These are phyloP conservation scores for Mycena haematopus DNA, from an alignment of 768 basidiomycete genomes.

Conservation along the genomic window DNA sequence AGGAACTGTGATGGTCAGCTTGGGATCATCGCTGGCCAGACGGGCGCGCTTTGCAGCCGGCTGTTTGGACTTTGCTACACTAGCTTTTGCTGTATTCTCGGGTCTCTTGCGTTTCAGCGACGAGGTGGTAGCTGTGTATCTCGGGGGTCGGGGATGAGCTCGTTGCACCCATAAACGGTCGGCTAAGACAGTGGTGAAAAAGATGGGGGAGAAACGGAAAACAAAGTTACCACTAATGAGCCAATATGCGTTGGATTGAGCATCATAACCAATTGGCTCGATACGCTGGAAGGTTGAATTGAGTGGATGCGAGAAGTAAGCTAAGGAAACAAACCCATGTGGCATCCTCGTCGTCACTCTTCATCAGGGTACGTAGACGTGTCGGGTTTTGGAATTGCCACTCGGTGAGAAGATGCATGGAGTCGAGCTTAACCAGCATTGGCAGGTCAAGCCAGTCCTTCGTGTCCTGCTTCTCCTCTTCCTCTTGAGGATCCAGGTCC, in stretches of 20 bases:
- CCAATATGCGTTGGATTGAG: slow-evolving; percentile 83
- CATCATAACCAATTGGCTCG: slow-evolving; percentile 86
- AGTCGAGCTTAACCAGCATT: slow-evolving; percentile 76
- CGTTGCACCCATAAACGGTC: slow-evolving; percentile 90
- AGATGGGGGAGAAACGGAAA: background rate
- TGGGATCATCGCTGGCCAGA: slow-evolving; percentile 19
- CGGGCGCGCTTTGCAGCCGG: slow-evolving; percentile 28
- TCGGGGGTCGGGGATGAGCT: slow-evolving; percentile 56
- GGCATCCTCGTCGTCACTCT: slow-evolving; percentile 76
- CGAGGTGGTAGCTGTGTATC: slow-evolving; percentile 40
- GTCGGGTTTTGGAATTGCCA: slow-evolving; percentile 88
- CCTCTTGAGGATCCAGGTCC: slow-evolving; percentile 29
- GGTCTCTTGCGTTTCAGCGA: slow-evolving; percentile 45
- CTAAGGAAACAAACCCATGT: slow-evolving; percentile 66
- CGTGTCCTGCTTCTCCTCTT: slow-evolving; percentile 46
- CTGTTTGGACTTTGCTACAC: slow-evolving; percentile 31
- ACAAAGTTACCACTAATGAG: slow-evolving; percentile 70
- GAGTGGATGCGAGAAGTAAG: slow-evolving; percentile 15
- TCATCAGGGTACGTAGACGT: slow-evolving; percentile 75
- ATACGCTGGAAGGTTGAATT: slow-evolving; percentile 59
- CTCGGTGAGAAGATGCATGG: slow-evolving; percentile 74
- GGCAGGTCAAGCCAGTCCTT: slow-evolving; percentile 76
- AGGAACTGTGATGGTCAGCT: slow-evolving; percentile 36
- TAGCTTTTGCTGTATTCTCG: slow-evolving; percentile 7
- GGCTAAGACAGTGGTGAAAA: slow-evolving; percentile 45